Evolutionary conservation across 1,284 basidiomycete species (phyloP).

Genomic region (Rhodotorula sp.): DNA sequence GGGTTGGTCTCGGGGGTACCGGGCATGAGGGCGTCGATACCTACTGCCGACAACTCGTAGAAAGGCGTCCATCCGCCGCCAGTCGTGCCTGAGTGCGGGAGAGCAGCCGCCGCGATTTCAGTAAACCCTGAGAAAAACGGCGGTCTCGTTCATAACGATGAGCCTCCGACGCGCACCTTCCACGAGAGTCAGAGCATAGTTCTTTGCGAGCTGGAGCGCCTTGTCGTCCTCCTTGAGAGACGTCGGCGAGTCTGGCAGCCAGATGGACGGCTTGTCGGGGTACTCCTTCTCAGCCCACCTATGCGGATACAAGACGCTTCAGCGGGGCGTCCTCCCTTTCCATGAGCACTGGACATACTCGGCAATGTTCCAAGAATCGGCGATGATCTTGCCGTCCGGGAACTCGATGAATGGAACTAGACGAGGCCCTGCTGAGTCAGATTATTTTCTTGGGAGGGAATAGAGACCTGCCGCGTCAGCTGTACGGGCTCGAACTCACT

Average conservation of each 20-base stretch:
- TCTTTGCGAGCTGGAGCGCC: slow-evolving; percentile 3
- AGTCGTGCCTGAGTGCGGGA: background rate
- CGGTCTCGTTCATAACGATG: too few species aligned
- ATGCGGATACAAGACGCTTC: too few species aligned
- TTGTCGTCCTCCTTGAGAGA: slow-evolving; percentile 2
- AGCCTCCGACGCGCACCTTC: slow-evolving; percentile 16
- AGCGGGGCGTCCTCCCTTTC: too few species aligned
- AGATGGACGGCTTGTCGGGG: slow-evolving; percentile 24
- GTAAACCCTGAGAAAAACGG: background rate
- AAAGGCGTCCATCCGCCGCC: slow-evolving; percentile 21
- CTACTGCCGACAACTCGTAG: slow-evolving; percentile 15
- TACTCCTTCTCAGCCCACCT: slow-evolving; percentile 30
- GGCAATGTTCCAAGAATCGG: slow-evolving; percentile 29
- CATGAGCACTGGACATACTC: background rate
- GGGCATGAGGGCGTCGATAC: slow-evolving; percentile 8
- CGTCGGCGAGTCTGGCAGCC: slow-evolving; percentile 9
- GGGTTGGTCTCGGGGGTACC: background rate
- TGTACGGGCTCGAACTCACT: slow-evolving; percentile 4
- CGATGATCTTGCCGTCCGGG: slow-evolving; percentile 11
- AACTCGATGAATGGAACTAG: slow-evolving; percentile 27
- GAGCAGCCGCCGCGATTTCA: background rate
- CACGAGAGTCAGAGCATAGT: slow-evolving; percentile 14
- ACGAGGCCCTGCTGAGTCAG: too few species aligned
- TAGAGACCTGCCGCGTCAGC: background rate
- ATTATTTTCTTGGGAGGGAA: background rate